Evolutionary conservation across 2,329 filamentous ascomycete genomes (phyloP).

Genomic region (Penicillium sp.): DNA sequence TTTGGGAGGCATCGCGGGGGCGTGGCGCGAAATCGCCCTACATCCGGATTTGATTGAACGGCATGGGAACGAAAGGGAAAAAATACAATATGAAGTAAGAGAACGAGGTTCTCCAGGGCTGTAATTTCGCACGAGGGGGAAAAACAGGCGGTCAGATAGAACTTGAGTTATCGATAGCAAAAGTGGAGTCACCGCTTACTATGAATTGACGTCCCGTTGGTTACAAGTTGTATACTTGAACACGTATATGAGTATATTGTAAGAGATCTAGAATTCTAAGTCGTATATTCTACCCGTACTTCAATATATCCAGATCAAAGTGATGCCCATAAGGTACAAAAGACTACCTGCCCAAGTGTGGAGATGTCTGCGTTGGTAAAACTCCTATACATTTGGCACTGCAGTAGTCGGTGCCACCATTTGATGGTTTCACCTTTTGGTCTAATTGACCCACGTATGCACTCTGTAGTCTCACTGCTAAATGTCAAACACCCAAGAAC

Average conservation of each 20-base stretch:
- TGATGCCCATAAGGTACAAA: background rate
- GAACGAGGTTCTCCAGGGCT: background rate
- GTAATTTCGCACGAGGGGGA: conserved; percentile 5
- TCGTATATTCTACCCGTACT: background rate
- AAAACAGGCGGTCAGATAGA: conserved; percentile 28
- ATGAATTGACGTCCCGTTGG: conserved; percentile 6
- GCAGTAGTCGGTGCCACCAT: background rate
- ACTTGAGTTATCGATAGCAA: conserved; percentile 18
- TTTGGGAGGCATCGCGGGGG: conserved; percentile 47
- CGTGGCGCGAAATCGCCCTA: conserved; percentile 33
- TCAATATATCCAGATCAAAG: background rate
- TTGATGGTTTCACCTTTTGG: background rate
- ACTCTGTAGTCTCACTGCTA: no score
- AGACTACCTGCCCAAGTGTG: conserved; percentile 11
- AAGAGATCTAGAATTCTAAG: background rate
- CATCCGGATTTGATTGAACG: conserved; percentile 20
- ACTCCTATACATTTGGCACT: conserved; percentile 3
- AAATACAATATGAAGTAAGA: conserved; percentile 1
- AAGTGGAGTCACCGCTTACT: background rate
- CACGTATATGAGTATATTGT: background rate
- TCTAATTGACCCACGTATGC: background rate
- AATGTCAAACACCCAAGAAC: background rate
- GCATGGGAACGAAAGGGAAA: conserved; percentile 8
- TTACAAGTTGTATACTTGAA: background rate
- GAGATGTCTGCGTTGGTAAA: conserved; percentile 8